These are phyloP conservation scores for Quercus parvula DNA, from an alignment of 306 rosid genomes.

Conservation along the genomic window DNA sequence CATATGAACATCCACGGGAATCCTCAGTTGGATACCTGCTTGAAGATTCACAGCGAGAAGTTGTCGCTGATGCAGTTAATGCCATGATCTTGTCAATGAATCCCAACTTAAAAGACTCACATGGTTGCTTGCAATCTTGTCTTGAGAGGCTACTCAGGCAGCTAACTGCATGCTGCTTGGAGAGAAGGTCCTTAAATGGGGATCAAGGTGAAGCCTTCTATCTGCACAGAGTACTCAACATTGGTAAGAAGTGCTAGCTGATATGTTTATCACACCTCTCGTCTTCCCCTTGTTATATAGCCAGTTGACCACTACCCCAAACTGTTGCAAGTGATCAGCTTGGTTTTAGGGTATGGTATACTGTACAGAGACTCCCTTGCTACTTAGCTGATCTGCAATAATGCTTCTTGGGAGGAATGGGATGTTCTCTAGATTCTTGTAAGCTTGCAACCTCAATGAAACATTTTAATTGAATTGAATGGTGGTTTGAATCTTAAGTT, in stretches of 20 bases:
- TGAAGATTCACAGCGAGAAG: conserved; percentile 77
- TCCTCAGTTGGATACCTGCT: conserved; percentile 87
- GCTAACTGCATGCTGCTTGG: conserved; percentile 86
- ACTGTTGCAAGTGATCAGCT: conserved; percentile 4
- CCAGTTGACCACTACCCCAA: conserved; percentile 5
- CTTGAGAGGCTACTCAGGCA: conserved; percentile 86
- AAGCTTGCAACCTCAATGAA: background rate
- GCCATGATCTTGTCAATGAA: conserved; percentile 85
- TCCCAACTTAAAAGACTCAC: conserved; percentile 64
- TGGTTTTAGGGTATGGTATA: background rate
- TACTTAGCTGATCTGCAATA: background rate
- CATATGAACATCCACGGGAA: conserved; percentile 76
- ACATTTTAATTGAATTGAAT: background rate
- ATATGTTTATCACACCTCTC: conserved; percentile 21
- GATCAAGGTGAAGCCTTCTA: conserved; percentile 93
- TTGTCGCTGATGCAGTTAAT: conserved; percentile 90
- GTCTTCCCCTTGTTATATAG: conserved; percentile 12
- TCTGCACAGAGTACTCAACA: conserved; percentile 65
- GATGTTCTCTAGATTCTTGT: background rate
- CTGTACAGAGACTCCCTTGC: conserved; percentile 16
- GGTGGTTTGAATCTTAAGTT: background rate
- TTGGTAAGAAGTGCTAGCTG: conserved; percentile 41
- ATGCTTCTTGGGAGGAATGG: background rate
- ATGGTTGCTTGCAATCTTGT: conserved; percentile 58
- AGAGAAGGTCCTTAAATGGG: conserved; percentile 69